phyloP scores from a whole-genome alignment of 2,329 filamentous ascomycete genomes.

The Beauveria scarabaeidicola region DNA sequence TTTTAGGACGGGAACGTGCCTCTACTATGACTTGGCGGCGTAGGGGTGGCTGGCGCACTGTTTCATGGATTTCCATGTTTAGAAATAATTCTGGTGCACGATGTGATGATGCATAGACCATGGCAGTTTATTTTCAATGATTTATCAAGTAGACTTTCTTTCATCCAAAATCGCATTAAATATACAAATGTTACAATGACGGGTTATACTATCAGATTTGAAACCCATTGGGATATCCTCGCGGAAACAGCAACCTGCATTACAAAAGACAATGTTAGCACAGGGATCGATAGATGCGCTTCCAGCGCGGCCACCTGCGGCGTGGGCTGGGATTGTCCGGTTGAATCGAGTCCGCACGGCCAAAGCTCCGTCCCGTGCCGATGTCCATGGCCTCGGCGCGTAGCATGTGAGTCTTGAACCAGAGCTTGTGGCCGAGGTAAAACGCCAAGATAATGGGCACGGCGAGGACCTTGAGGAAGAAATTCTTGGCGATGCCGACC shows the following conservation, averaged over 20 bases:
- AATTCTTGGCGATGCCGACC: slow-evolving; percentile 39
- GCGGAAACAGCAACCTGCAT: background rate
- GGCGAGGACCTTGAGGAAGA: slow-evolving; percentile 57
- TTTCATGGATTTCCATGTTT: too few relatives aligned
- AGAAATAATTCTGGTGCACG: too few relatives aligned
- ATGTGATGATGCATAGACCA: background rate
- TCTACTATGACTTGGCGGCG: slow-evolving; percentile 68
- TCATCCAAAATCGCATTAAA: background rate
- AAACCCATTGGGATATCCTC: background rate
- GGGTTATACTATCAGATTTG: background rate
- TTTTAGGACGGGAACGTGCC: slow-evolving; percentile 72
- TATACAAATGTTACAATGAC: background rate
- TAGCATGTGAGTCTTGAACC: slow-evolving; percentile 53
- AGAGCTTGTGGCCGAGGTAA: slow-evolving; percentile 62
- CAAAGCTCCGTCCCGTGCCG: slow-evolving; percentile 52
- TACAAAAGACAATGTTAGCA: slow-evolving; percentile 13
- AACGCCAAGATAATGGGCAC: slow-evolving; percentile 51
- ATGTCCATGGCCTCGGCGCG: slow-evolving; percentile 64
- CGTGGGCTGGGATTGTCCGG: slow-evolving; percentile 19
- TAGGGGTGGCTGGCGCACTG: background rate
- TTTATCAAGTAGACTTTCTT: background rate
- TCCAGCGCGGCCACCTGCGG: slow-evolving; percentile 20
- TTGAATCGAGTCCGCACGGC: slow-evolving; percentile 19
- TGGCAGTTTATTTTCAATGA: background rate
- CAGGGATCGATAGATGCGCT: slow-evolving; percentile 19